phyloP scores from a whole-genome alignment of 495 filamentous ascomycete genomes.

The Elasticomyces elasticus region DNA sequence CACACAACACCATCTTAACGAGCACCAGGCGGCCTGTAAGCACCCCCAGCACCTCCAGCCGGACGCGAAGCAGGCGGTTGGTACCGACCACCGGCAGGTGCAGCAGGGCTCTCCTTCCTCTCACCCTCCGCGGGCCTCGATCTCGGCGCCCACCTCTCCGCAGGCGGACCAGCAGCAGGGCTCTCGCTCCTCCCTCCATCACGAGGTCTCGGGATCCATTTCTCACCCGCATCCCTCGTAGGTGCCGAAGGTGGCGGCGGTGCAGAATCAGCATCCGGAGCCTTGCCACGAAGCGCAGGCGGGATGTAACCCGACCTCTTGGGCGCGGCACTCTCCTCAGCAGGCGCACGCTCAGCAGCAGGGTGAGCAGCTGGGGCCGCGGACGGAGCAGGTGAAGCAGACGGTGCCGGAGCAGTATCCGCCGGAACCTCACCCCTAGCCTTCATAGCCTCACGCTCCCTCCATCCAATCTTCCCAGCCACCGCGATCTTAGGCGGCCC shows the following conservation, averaged over 20 bases:
- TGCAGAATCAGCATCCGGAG: conserved; percentile 5
- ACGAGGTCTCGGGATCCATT: conserved; percentile 10
- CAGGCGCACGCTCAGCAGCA: conserved; percentile 24
- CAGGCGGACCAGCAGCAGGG: background rate
- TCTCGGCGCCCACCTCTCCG: conserved; percentile 20
- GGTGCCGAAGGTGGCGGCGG: conserved; percentile 10
- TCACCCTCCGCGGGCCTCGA: conserved; percentile 14
- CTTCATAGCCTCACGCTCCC: conserved; percentile 71
- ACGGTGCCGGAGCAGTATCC: conserved; percentile 10
- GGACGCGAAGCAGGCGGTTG: background rate
- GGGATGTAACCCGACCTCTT: conserved; percentile 28
- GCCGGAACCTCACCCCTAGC: conserved; percentile 29
- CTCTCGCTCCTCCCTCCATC: conserved; percentile 8
- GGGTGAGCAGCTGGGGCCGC: conserved; percentile 19
- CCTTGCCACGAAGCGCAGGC: conserved; percentile 25
- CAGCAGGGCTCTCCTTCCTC: conserved; percentile 17
- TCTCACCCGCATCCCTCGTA: conserved; percentile 7
- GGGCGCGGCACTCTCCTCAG: conserved; percentile 14
- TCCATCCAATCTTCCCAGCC: conserved; percentile 59
- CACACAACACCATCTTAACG: conserved; percentile 2
- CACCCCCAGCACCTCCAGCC: background rate
- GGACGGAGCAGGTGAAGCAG: conserved; percentile 4
- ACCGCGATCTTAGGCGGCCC: conserved; percentile 62
- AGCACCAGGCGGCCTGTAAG: conserved; percentile 6
- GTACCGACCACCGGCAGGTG: background rate